phyloP scores from a whole-genome alignment of 441 rosid genomes.

The Lepidium campestre region DNA sequence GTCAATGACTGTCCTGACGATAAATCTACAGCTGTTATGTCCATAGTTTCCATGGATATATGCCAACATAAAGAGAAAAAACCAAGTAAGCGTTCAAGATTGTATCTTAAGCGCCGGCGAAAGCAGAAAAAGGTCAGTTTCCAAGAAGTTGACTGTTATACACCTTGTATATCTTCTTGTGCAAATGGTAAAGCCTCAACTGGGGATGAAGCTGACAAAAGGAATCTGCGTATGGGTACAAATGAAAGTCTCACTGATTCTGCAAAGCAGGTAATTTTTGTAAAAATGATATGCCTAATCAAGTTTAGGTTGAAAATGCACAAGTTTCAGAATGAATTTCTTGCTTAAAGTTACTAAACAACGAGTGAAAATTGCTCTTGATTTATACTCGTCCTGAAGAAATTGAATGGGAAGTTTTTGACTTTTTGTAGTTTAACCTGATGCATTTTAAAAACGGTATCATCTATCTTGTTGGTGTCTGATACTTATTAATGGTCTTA shows the following conservation, averaged over 20 bases:
- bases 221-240: not conserved
- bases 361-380: not conserved
- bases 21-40: conserved; percentile 1
- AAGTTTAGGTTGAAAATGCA: not conserved
- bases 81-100: conserved; percentile 38
- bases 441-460: not conserved
- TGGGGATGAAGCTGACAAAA: conserved; percentile 10
- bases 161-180: conserved; percentile 11
- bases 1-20: conserved; percentile 16
- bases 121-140: conserved; percentile 27
- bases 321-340: not conserved
- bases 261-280: conserved; percentile 17
- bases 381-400: not conserved
- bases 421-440: not conserved
- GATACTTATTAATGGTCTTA: not conserved
- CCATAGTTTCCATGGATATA: conserved; percentile 3
- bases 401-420: not conserved
- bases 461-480: not conserved
- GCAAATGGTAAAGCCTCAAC: conserved; percentile 12
- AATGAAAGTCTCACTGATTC: not conserved
- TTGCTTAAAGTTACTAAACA: not conserved
- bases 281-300: not conserved
- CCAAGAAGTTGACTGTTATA: conserved; percentile 14
- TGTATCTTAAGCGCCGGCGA: conserved; percentile 39
- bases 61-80: conserved; percentile 17